These are phyloP conservation scores for Dactylonectria macrodidyma DNA, from an alignment of 2,329 filamentous ascomycete genomes.

Conservation along the genomic window DNA sequence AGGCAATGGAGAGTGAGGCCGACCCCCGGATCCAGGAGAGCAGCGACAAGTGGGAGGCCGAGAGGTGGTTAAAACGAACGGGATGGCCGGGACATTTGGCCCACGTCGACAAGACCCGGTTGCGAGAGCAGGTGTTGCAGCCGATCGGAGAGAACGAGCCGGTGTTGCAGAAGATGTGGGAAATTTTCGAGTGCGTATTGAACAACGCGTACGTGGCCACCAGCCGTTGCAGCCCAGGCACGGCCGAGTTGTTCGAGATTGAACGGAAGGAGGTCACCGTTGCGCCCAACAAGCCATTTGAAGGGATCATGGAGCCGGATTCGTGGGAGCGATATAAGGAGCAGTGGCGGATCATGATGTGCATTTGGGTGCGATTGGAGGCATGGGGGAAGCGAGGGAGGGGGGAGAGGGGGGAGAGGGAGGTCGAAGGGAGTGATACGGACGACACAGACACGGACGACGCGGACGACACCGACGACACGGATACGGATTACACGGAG, in stretches of 20 bases:
- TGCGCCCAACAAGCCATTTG: slow-evolving; percentile 7
- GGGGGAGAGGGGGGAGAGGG: not conserved
- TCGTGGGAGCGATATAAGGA: not conserved
- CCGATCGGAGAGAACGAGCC: not conserved
- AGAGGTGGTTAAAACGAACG: not conserved
- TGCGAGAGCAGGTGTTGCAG: not conserved
- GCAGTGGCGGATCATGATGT: not conserved
- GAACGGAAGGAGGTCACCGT: slow-evolving; percentile 3
- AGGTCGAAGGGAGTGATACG: not conserved
- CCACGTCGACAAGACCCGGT: not conserved
- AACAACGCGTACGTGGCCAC: slow-evolving; percentile 11
- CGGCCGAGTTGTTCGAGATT: slow-evolving; percentile 8
- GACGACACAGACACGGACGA: not conserved
- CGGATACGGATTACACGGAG: no score
- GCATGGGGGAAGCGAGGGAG: not conserved
- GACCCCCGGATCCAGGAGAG: not conserved
- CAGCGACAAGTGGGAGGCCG: slow-evolving; percentile 3
- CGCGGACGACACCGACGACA: no score
- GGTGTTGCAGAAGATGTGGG: slow-evolving; percentile 12
- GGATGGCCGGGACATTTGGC: slow-evolving; percentile 1
- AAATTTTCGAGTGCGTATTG: slow-evolving; percentile 9
- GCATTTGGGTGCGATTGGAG: not conserved
- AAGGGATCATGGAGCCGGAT: slow-evolving; percentile 20
- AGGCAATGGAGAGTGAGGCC: slow-evolving; percentile 6
- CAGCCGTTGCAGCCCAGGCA: not conserved